phyloP scores from a whole-genome alignment of 2,329 filamentous ascomycete genomes.

The Nigrograna mackinnonii region DNA sequence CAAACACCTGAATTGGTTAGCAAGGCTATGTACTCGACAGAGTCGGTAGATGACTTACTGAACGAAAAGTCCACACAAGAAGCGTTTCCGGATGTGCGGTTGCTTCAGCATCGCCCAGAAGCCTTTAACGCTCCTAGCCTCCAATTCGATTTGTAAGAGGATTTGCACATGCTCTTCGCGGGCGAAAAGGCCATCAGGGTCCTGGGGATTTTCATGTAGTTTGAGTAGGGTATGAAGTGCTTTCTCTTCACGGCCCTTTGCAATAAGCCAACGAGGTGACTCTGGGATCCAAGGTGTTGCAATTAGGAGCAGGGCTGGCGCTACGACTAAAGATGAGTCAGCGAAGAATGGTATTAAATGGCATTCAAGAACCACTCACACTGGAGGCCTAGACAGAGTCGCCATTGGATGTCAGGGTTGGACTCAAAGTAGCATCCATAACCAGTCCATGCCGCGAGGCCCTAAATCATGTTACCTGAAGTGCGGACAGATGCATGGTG shows the following conservation, averaged over 20 bases:
- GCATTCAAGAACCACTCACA: no score
- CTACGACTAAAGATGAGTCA: no score
- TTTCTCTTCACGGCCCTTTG: slow-evolving; percentile 63
- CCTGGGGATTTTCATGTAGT: not conserved
- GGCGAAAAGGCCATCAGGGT: slow-evolving; percentile 1
- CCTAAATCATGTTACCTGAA: slow-evolving; percentile 4
- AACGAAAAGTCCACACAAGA: slow-evolving; percentile 5
- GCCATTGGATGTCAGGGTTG: slow-evolving; percentile 3
- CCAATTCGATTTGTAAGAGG: slow-evolving; percentile 3
- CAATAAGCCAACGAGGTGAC: slow-evolving; percentile 64
- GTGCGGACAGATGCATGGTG: not conserved
- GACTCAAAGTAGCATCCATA: slow-evolving; percentile 21
- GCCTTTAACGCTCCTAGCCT: not conserved
- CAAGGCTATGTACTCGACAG: no score
- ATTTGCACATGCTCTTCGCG: slow-evolving; percentile 4
- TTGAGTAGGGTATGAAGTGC: slow-evolving; percentile 56
- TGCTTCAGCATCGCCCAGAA: slow-evolving; percentile 1
- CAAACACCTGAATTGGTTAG: no score
- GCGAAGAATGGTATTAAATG: no score
- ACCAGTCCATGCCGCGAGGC: slow-evolving; percentile 28
- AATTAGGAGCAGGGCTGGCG: slow-evolving; percentile 2
- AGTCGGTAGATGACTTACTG: slow-evolving; percentile 2
- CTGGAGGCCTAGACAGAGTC: slow-evolving; percentile 7
- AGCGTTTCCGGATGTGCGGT: slow-evolving; percentile 6
- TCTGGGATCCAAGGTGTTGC: slow-evolving; percentile 57